phyloP scores from a whole-genome alignment of 208 protist genomes.

The Trypanosoma theileri region DNA sequence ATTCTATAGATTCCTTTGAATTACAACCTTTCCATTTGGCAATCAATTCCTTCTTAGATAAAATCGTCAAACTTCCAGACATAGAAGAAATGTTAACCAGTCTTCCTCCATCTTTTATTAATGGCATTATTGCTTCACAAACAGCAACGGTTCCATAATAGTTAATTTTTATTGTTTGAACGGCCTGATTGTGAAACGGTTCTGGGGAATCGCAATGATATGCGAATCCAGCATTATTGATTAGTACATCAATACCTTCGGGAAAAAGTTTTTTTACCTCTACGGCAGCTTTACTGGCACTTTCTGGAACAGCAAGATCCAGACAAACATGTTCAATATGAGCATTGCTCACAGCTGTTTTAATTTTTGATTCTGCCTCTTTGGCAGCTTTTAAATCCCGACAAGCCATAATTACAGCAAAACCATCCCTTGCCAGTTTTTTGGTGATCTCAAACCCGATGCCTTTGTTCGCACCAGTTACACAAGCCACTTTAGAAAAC shows the following conservation, averaged over 20 bases:
- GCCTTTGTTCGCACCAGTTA: constrained; percentile 40
- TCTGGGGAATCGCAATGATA: constrained; percentile 21
- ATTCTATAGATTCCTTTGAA: constrained; percentile 26
- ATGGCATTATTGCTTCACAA: constrained; percentile 30
- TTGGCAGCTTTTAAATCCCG: constrained; percentile 10
- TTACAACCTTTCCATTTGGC: constrained; percentile 16
- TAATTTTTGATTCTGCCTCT: constrained; percentile 23
- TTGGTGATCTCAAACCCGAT: constrained; percentile 38
- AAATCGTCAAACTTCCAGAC: constrained; percentile 16
- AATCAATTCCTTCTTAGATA: constrained; percentile 26
- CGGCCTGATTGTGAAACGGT: constrained; percentile 37
- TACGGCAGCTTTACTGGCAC: constrained; percentile 17
- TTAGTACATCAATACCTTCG: constrained; percentile 34
- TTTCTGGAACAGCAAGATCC: constrained; percentile 19
- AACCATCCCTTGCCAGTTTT: constrained; percentile 29
- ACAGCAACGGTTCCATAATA: constrained; percentile 31
- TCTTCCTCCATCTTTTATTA: constrained; percentile 30
- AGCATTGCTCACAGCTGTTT: constrained; percentile 10
- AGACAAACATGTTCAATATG: constrained; percentile 20
- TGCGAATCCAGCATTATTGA: constrained; percentile 52
- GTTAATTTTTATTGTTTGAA: constrained; percentile 30
- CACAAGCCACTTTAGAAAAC: constrained; percentile 19
- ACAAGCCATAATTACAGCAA: constrained; percentile 38
- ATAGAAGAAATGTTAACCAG: constrained; percentile 41
- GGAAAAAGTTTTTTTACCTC: constrained; percentile 22